A percentile compares a stretch with the other conserved stretches of the same genome.
Conservation (phyloP, 331 rosid genomes). For the Telfairia occidentalis region DNA sequence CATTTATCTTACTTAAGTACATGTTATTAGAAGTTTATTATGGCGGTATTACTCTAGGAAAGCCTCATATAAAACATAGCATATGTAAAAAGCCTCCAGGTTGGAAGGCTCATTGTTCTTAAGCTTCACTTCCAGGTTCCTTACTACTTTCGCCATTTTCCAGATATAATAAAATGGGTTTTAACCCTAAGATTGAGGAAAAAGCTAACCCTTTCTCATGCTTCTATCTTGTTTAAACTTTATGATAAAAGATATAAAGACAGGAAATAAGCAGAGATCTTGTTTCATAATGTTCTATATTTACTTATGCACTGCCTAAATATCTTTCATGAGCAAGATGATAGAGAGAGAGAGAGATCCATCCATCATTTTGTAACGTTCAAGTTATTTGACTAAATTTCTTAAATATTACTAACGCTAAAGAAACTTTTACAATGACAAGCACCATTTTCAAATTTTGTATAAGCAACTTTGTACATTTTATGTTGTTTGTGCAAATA, state of each 20-base stretch:
- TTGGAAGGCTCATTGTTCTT: not conserved
- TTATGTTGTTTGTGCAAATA: not conserved
- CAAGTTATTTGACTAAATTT: not conserved
- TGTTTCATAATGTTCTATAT: not conserved
- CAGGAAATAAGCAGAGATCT: not conserved
- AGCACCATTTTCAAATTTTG: not conserved
- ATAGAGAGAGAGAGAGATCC: not conserved
- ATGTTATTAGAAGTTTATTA: too few relatives aligned
- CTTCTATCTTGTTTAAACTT: not conserved
- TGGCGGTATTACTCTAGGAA: too few relatives aligned
- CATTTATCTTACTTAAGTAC: too few relatives aligned
- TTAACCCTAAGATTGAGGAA: not conserved
- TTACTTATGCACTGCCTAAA: not conserved
- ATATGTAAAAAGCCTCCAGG: too few relatives aligned
- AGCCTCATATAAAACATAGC: too few relatives aligned
- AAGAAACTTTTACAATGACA: not conserved
- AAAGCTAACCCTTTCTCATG: not conserved
- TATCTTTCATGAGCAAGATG: not conserved
- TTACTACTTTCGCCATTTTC: not conserved
- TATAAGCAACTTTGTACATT: not conserved
- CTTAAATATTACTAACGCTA: not conserved
- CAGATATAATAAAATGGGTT: not conserved
- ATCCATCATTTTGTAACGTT: not conserved
- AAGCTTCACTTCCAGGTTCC: not conserved
- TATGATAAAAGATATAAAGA: not conserved